Percentiles rank a stretch among this genome's conserved stretches.
phyloP scores from a whole-genome alignment of 2,329 filamentous ascomycete genomes.

The Colletotrichum lindemuthianum region DNA sequence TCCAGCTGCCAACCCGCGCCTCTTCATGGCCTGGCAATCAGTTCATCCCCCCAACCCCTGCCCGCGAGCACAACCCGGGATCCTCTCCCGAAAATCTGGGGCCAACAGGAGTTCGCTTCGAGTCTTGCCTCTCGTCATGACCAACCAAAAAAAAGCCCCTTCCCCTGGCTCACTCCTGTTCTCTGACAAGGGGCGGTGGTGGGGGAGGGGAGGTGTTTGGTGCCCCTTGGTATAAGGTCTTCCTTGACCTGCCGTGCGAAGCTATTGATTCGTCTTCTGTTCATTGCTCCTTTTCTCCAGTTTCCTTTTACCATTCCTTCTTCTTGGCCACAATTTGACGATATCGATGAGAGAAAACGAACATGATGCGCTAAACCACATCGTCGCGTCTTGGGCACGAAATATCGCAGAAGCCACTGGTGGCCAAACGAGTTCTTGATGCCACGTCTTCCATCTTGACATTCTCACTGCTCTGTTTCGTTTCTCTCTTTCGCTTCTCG shows the following conservation, averaged over 20 bases:
- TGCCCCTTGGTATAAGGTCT: conserved; percentile 13
- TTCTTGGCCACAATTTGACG: too few relatives aligned
- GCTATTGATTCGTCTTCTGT: neutral
- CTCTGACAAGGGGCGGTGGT: too few relatives aligned
- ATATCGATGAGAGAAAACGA: too few relatives aligned
- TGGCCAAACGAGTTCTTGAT: neutral
- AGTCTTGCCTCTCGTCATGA: conserved; percentile 19
- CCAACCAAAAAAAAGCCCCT: conserved; percentile 14
- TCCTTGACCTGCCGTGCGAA: conserved; percentile 16
- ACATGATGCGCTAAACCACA: conserved; percentile 3
- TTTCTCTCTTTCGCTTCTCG: neutral
- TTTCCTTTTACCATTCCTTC: neutral
- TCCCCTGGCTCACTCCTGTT: neutral
- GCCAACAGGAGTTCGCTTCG: conserved; percentile 1
- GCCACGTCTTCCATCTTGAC: too few relatives aligned
- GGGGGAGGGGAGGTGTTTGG: neutral
- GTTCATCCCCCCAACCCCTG: conserved; percentile 5
- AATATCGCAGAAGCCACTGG: neutral
- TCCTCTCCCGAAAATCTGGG: conserved; percentile 24
- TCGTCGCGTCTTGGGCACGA: neutral
- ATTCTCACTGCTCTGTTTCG: too few relatives aligned
- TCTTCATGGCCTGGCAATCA: neutral
- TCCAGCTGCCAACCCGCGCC: too few relatives aligned
- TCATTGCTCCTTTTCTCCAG: conserved; percentile 5
- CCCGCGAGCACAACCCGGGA: conserved; percentile 4